Percentiles rank a stretch among this genome's conserved stretches.
Conservation (phyloP, 306 rosid species). For the Malus domestica region ASM211411v1 NC_041805.1:7425001-7425500, state of each 20-base stretch:
- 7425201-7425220: neutral
- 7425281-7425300: neutral
- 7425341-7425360: neutral
- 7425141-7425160: neutral
- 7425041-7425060: neutral
- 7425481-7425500: neutral
- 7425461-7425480: neutral
- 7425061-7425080: neutral
- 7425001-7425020: neutral
- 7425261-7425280: neutral
- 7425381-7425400: neutral
- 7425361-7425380: neutral
- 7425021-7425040: neutral
- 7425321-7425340: neutral
- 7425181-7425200: neutral
- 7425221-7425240: slow-evolving; percentile 1
- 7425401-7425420: neutral
- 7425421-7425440: neutral
- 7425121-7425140: neutral
- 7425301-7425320: neutral
- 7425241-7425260: neutral
- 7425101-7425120: neutral
- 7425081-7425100: neutral
- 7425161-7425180: neutral
- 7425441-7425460: neutral